phyloP scores from a whole-genome alignment of 179 eudicot genomes.

The Amaranthus tricolor region DNA sequence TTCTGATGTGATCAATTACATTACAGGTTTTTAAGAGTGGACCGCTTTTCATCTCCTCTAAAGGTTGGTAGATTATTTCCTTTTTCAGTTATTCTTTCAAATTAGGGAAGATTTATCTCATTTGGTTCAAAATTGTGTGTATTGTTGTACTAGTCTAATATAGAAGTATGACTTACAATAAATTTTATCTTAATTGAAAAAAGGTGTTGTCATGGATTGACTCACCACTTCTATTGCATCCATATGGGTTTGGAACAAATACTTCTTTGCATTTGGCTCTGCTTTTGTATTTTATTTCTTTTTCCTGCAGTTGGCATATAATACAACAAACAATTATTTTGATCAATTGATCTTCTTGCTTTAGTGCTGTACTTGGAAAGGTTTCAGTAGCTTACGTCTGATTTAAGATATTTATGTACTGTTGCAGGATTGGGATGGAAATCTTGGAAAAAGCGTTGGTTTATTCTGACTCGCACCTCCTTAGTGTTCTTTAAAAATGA shows the following conservation, averaged over 20 bases:
- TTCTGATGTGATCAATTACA: conserved; percentile 20
- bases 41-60: conserved; percentile 93
- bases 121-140: not conserved
- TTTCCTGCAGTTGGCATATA: not conserved
- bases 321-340: not conserved
- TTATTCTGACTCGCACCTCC: conserved; percentile 93
- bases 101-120: not conserved
- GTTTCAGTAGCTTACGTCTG: not conserved
- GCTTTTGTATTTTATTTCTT: not conserved
- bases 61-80: conserved; percentile 55
- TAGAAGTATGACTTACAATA: not conserved
- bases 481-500: conserved; percentile 97
- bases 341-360: not conserved
- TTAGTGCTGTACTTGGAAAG: not conserved
- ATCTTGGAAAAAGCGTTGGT: conserved; percentile 99
- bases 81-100: not conserved
- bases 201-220: not conserved
- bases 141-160: not conserved
- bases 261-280: not conserved
- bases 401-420: conserved; percentile 15
- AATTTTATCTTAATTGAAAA: not conserved
- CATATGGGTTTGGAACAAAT: not conserved
- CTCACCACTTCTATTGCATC: not conserved
- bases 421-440: conserved; percentile 97
- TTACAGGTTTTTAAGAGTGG: conserved; percentile 95